Evolutionary conservation across 306 rosid genomes (phyloP), one percentile per base, ranked within the genome.

Genomic region (Corylus avellana): DNA sequence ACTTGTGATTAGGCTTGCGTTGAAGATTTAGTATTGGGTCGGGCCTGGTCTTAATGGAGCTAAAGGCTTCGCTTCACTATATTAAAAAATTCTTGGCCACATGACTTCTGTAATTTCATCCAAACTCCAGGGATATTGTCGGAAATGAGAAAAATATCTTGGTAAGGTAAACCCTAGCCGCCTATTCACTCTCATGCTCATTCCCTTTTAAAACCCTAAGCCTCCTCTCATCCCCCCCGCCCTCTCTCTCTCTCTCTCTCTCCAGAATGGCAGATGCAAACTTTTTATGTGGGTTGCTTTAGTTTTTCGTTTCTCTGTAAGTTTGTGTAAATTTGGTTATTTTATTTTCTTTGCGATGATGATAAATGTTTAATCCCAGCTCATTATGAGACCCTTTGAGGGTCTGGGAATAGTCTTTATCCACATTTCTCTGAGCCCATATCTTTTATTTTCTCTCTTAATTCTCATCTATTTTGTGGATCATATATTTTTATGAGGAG

Each of bases 301-400:
- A 3, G 6, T 4, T 3, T 3, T 67, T 2, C 0, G 2, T 64
- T 18, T 32, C 11, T 47, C 16, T 61, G 16, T 47, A 14, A 46
- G 25, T 1, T 59, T 44, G 16, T 4, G 35, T 58, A 5, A 58
- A 58, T 22, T 58, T 9, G 12, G 32, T n/a, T 51, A 10, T 8
- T 22, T 12, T 9, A 9, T 6, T 22, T 54, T 12, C 49, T 37
- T 11, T 58, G 82, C 87, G 13, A 32, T 83, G 91, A 85, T 83
- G 87, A 85, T 80, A 78, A 66, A 64, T 82, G 82, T 63, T 79
- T 59, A 71, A 83, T 88, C 89, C 89, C 89, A 80, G 89, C 89
- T 85, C 89, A 83, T 80, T 75, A 85, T 69, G 88, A 87, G 87
- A 63, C 44, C 79, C 85, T 83, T 85, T 32, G 70, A 73, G 70